A percentile compares a stretch with the other conserved stretches of the same genome.
Conservation (phyloP, 1,139 yeast genomes). For the Geotrichum histeridarum region DNA sequence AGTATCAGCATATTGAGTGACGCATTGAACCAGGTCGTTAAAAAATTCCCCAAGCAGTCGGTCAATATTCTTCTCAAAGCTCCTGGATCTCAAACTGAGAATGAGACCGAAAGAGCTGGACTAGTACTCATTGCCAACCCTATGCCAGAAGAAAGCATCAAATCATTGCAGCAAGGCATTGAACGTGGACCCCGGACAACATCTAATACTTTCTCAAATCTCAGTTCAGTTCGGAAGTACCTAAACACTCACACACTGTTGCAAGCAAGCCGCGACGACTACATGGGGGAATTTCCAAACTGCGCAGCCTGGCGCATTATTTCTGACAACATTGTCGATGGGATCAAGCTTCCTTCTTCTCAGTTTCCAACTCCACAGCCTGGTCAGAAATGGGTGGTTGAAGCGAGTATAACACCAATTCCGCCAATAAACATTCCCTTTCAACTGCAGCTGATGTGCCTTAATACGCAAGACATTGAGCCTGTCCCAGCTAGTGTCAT, state of each 20-base stretch:
- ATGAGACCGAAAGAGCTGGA: not conserved
- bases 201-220: not conserved
- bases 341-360: not conserved
- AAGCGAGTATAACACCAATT: not conserved
- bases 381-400: slow-evolving; percentile 15
- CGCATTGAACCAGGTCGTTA: slow-evolving; percentile 44
- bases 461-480: not conserved
- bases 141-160: slow-evolving; percentile 31
- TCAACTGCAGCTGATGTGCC: not conserved
- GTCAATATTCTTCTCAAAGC: slow-evolving; percentile 31
- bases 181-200: not conserved
- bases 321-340: slow-evolving; percentile 12
- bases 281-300: slow-evolving; percentile 4
- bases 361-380: slow-evolving; percentile 13
- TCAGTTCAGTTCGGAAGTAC: slow-evolving; percentile 3
- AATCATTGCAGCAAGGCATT: slow-evolving; percentile 24
- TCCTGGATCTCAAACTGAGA: slow-evolving; percentile 22
- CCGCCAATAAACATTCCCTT: not conserved
- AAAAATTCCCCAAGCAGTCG: slow-evolving; percentile 29
- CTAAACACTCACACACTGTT: slow-evolving; percentile 12
- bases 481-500: not conserved
- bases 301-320: slow-evolving; percentile 13
- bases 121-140: slow-evolving; percentile 35
- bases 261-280: slow-evolving; percentile 9
- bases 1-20: slow-evolving; percentile 56